phyloP scores from a whole-genome alignment of 345 rosid genomes.

The Pseudoturritis turrita region DNA sequence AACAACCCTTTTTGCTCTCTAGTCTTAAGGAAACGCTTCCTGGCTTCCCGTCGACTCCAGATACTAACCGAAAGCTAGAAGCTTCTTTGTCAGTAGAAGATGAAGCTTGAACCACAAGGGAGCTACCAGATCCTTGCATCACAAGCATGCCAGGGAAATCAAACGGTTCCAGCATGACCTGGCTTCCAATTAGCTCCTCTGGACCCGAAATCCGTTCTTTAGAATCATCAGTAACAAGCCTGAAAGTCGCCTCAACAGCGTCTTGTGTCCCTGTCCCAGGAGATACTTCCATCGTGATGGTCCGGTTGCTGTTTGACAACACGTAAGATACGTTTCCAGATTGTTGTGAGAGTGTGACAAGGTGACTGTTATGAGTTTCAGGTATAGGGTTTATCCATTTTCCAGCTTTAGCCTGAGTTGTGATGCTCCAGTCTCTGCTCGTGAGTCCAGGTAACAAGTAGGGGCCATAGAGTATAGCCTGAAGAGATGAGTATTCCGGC shows the following conservation, averaged over 20 bases:
- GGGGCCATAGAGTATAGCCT: constrained; percentile 88
- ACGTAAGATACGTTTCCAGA: constrained; percentile 44
- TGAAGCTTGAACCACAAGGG: constrained; percentile 38
- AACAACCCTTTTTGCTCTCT: constrained; percentile 50
- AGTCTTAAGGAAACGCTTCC: constrained; percentile 59
- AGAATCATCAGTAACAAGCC: constrained; percentile 42
- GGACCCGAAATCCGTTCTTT: constrained; percentile 16
- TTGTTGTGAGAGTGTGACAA: constrained; percentile 62
- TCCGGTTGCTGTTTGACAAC: constrained; percentile 51
- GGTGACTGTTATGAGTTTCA: constrained; percentile 39
- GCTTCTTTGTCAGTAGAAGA: constrained; percentile 17
- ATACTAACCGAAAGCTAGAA: constrained; percentile 48
- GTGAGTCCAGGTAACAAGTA: constrained; percentile 73
- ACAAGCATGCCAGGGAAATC: constrained; percentile 74
- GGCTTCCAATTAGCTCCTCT: constrained; percentile 46
- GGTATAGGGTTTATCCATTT: constrained; percentile 68
- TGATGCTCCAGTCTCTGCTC: constrained; percentile 63
- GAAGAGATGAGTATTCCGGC: constrained; percentile 57
- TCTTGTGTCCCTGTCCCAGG: constrained; percentile 56
- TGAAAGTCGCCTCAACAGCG: constrained; percentile 62
- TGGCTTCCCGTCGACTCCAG: constrained; percentile 61
- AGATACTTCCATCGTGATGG: constrained; percentile 53
- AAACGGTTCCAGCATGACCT: constrained; percentile 68
- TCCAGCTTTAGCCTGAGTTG: constrained; percentile 36
- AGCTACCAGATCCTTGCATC: constrained; percentile 35